Base-by-base conservation (phyloP, 2,329 filamentous ascomycete species). In the Trichoderma gracile region DNA sequence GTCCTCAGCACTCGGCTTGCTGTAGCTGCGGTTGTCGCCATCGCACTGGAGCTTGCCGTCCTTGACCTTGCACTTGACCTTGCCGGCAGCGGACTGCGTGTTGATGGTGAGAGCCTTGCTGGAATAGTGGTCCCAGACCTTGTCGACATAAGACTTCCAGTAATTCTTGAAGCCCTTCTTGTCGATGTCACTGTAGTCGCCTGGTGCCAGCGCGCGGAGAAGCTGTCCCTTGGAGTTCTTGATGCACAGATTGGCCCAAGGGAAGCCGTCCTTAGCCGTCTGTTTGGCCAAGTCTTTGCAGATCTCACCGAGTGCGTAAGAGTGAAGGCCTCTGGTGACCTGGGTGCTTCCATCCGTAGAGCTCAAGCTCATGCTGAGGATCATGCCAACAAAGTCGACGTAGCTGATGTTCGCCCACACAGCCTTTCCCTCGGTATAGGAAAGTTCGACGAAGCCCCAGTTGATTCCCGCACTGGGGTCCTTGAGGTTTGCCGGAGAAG, bases 361-460 rank as follows among this genome's bases (percentile, higher is more conserved):
- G 0, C 73, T 74, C 19, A 85, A 72, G 1, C 68, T 69, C 78
- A 86, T 81, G 45, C 81, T 80, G 15, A 86, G 78, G 0, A 80
- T 74, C n/a, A 85, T 74, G 9, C 82, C 76, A 21, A 83, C 78
- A 66, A 82, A 83, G 68, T 84, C 82, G 42, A 84, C 82, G 60
- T 80, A 83, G 55, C 77, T 80, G 62, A 84, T 77, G 70, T 84
- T 83, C 67, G 80, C 79, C 43, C 73, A 82, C 21, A 83, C 70
- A n/a, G 73, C 71, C 0, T 74, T 74, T 1, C 73, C 68, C 0
- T 68, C 58, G 12, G 74, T 80, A 68, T 78, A 78, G 3, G 80
- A 80, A 38, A 84, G 72, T 69, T 84, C 82, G 21, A 82, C 76
- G 58, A 83, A 83, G 1, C 80, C 81, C 80, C 81, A 84, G 70